A percentile compares a stretch with the other conserved stretches of the same genome.
phyloP scores from a whole-genome alignment of 352 stramenopile species.

The Ophiocytium majus region DNA sequence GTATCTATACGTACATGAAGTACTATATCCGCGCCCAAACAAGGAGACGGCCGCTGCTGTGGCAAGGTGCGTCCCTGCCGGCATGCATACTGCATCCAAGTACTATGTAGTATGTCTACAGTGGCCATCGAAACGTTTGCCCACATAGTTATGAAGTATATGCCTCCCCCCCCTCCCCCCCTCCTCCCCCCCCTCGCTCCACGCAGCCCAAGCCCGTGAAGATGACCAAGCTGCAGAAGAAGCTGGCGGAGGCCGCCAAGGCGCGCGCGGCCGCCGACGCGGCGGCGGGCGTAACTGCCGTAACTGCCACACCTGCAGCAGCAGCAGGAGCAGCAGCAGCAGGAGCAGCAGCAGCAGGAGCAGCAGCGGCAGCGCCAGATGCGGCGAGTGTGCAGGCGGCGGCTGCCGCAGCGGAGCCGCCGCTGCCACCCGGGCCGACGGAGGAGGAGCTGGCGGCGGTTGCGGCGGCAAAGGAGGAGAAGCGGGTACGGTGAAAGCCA shows the following conservation, averaged over 20 bases:
- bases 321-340: conserved; percentile 17
- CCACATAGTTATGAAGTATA: too few species aligned
- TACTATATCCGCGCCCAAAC: too few species aligned
- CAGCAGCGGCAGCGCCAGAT: conserved; percentile 28
- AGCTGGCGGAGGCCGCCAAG: conserved; percentile 50
- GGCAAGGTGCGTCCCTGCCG: too few species aligned
- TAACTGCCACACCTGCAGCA: background rate
- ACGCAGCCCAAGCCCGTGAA: conserved; percentile 48
- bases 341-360: conserved; percentile 29
- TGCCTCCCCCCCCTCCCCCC: background rate
- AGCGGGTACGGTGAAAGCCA: conserved; percentile 26
- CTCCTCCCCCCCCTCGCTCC: background rate
- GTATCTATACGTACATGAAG: too few species aligned
- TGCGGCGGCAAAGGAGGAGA: conserved; percentile 37
- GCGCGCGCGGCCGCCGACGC: background rate
- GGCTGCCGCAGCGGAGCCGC: background rate
- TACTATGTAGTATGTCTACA: too few species aligned
- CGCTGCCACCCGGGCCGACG: background rate
- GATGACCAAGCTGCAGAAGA: conserved; percentile 55
- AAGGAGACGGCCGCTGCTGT: too few species aligned
- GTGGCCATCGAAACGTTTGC: too few species aligned
- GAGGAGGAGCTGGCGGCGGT: background rate
- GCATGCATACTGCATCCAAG: too few species aligned
- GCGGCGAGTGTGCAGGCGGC: conserved; percentile 17
- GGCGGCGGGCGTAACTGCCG: background rate